These are phyloP conservation scores for Trichoderma citrinoviride DNA, from an alignment of 2,329 filamentous ascomycete species.

Conservation along the genomic window DNA sequence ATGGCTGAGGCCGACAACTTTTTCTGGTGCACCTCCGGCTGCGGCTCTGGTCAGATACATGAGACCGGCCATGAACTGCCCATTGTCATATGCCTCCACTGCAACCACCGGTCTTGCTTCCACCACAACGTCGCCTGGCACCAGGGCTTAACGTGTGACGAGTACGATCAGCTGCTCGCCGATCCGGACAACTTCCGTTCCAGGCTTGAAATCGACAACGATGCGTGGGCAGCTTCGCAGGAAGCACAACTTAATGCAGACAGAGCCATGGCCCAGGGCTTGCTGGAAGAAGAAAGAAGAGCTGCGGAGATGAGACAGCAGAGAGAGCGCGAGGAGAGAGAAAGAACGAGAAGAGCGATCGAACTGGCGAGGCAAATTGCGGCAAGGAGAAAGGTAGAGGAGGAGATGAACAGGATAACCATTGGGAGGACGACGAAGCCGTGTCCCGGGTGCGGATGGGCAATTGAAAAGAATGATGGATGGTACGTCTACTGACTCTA, in stretches of 20 bases:
- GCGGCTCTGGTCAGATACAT: conserved; percentile 53
- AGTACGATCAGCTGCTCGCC: conserved; percentile 41
- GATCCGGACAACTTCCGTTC: conserved; percentile 42
- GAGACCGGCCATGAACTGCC: conserved; percentile 39
- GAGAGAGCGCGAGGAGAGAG: conserved; percentile 29
- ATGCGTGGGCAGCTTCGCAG: conserved; percentile 39
- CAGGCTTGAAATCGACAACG: conserved; percentile 37
- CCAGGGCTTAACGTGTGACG: conserved; percentile 40
- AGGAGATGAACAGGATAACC: conserved; percentile 32
- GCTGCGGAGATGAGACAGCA: conserved; percentile 28
- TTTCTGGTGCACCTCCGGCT: conserved; percentile 53
- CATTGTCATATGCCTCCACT: conserved; percentile 42
- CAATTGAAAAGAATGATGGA: conserved; percentile 42
- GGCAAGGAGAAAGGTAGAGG: conserved; percentile 35
- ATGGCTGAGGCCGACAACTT: conserved; percentile 47
- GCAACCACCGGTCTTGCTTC: conserved; percentile 43
- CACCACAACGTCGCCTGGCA: conserved; percentile 44
- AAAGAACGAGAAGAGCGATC: conserved; percentile 29
- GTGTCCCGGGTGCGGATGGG: conserved; percentile 39
- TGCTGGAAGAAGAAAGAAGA: conserved; percentile 34
- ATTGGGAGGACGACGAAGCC: conserved; percentile 37
- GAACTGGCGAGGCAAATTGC: conserved; percentile 31
- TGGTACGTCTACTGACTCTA: conserved; percentile 36
- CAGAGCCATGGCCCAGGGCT: conserved; percentile 34
- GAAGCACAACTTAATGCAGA: conserved; percentile 49